Percentiles rank a stretch among this genome's conserved stretches.
Conservation (phyloP, 2,329 filamentous ascomycete genomes). For the Dactylonectria macrodidyma region DNA sequence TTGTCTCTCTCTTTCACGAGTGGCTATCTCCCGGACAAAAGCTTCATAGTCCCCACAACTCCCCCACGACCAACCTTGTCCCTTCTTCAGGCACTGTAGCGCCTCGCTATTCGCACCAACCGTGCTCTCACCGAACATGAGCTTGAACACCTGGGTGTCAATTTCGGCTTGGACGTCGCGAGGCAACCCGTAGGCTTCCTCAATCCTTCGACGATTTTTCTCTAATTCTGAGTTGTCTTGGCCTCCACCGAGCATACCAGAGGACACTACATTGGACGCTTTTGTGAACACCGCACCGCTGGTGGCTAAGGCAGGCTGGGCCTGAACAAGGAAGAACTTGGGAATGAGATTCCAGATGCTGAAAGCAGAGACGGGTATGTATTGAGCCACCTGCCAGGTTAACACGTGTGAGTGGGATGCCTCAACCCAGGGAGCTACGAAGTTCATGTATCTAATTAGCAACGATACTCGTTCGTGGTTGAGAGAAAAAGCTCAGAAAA, state of each 20-base stretch:
- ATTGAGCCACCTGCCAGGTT: conserved; percentile 22
- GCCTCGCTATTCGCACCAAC: conserved; percentile 40
- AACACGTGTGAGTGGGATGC: conserved; percentile 16
- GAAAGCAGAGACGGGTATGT: conserved; percentile 27
- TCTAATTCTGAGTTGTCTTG: conserved; percentile 18
- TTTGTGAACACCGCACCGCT: conserved; percentile 30
- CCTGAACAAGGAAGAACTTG: conserved; percentile 26
- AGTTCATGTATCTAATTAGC: background rate
- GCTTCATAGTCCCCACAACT: conserved; percentile 30
- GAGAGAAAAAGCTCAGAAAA: too few relatives aligned
- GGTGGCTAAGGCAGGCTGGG: conserved; percentile 25
- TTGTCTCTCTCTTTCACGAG: conserved; percentile 5
- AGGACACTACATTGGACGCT: conserved; percentile 18
- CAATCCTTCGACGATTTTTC: conserved; percentile 21
- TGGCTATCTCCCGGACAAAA: conserved; percentile 29
- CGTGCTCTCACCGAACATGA: conserved; percentile 37
- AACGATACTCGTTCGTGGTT: background rate
- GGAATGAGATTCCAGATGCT: conserved; percentile 33
- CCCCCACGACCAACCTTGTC: conserved; percentile 28
- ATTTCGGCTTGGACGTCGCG: conserved; percentile 28
- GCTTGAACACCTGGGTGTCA: conserved; percentile 18
- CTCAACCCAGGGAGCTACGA: conserved; percentile 30
- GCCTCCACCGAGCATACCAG: background rate
- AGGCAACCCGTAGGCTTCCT: conserved; percentile 25
- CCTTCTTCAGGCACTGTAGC: conserved; percentile 36